A percentile compares a stretch with the other conserved stretches of the same genome.
phyloP scores from a whole-genome alignment of 1,139 yeast species.

The Yamadazyma blattariae region DNA sequence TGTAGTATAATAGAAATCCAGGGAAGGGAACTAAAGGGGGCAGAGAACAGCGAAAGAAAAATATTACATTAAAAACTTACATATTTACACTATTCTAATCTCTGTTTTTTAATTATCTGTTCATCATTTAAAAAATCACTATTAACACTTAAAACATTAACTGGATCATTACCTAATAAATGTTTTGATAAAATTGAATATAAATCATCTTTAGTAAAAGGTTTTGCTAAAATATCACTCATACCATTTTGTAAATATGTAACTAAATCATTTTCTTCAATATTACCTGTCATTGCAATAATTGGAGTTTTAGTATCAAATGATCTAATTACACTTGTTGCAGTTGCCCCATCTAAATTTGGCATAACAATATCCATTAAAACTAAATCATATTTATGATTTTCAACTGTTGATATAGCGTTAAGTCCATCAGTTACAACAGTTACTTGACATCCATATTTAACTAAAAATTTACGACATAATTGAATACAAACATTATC shows the following conservation, averaged over 20 bases:
- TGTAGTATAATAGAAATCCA: too few relatives aligned
- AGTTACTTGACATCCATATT: conserved; percentile 90
- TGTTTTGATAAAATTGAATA: conserved; percentile 74
- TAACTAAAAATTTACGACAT: conserved; percentile 73
- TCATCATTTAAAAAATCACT: conserved; percentile 9
- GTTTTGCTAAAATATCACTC: conserved; percentile 89
- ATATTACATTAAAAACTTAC: conserved; percentile 4
- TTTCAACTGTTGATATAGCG: conserved; percentile 80
- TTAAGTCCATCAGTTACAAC: conserved; percentile 90
- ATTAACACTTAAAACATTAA: conserved; percentile 3
- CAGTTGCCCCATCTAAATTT: conserved; percentile 89
- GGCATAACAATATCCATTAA: conserved; percentile 96
- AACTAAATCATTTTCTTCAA: conserved; percentile 74
- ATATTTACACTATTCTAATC: conserved; percentile 10
- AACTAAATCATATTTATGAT: conserved; percentile 74
- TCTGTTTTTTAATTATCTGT: conserved; percentile 14
- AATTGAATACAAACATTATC: conserved; percentile 80
- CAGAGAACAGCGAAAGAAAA: not conserved
- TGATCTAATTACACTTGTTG: conserved; percentile 80
- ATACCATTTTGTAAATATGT: conserved; percentile 85
- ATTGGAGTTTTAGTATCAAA: conserved; percentile 85
- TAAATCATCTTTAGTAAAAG: conserved; percentile 83
- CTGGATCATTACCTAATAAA: conserved; percentile 27
- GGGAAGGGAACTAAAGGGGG: too few relatives aligned
- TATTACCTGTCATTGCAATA: conserved; percentile 91